Evolutionary conservation across 1,284 basidiomycete genomes (phyloP).

Genomic region (Apiotrichum sp.): DNA sequence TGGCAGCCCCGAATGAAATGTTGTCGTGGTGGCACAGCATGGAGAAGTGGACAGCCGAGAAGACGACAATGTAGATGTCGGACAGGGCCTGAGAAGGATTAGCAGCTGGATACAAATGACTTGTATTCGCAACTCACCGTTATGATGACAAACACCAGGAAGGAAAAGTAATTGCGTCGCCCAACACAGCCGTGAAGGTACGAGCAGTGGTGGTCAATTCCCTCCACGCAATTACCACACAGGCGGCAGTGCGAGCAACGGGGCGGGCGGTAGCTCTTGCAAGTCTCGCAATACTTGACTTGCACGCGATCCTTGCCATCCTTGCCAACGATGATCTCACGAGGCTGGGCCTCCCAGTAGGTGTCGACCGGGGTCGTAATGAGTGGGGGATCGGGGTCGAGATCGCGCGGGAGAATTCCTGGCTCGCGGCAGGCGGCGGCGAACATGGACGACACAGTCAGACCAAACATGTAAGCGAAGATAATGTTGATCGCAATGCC

Average conservation of each 20-base stretch:
- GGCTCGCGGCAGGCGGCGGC: slow-evolving; percentile 73
- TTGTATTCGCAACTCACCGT: slow-evolving; percentile 53
- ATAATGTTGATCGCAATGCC: slow-evolving; percentile 73
- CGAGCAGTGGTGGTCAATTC: slow-evolving; percentile 78
- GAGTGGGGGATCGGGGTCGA: slow-evolving; percentile 72
- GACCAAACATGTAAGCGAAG: slow-evolving; percentile 42
- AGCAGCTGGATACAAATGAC: slow-evolving; percentile 30
- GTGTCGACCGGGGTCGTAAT: slow-evolving; percentile 54
- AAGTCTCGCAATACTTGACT: slow-evolving; percentile 86
- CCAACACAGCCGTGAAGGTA: slow-evolving; percentile 94
- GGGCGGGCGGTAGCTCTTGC: slow-evolving; percentile 80
- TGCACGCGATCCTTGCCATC: slow-evolving; percentile 74
- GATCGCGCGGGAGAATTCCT: slow-evolving; percentile 71
- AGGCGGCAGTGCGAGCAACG: slow-evolving; percentile 87
- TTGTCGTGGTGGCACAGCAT: slow-evolving; percentile 56
- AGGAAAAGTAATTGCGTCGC: slow-evolving; percentile 81
- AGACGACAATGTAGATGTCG: slow-evolving; percentile 67
- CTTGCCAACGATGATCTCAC: slow-evolving; percentile 69
- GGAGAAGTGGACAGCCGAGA: slow-evolving; percentile 72
- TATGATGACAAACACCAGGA: slow-evolving; percentile 66
- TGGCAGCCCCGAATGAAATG: slow-evolving; percentile 56
- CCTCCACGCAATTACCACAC: slow-evolving; percentile 92
- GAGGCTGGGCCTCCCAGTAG: slow-evolving; percentile 61
- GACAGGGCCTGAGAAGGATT: slow-evolving; percentile 53
- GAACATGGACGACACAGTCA: slow-evolving; percentile 32